Percentiles rank a stretch among this genome's conserved stretches.
These are phyloP conservation scores for Thuja plicata DNA, from an alignment of 83 land plant genomes.

Conservation along the genomic window DNA sequence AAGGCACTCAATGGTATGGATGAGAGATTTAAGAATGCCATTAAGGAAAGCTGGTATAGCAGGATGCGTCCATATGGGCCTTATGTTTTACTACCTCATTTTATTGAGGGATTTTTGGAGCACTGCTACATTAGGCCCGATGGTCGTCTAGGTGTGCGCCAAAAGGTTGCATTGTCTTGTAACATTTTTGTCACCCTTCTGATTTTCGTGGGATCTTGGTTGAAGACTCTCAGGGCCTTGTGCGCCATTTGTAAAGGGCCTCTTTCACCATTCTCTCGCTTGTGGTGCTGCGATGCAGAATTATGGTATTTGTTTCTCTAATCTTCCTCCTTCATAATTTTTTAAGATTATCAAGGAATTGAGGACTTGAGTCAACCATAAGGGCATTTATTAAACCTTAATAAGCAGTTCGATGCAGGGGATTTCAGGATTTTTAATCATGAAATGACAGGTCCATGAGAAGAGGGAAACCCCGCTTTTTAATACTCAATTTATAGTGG, in stretches of 20 bases:
- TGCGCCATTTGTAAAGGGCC: neutral
- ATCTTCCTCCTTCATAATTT: neutral
- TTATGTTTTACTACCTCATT: neutral
- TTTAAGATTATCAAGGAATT: neutral
- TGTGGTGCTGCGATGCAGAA: slow-evolving; percentile 10
- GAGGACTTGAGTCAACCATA: neutral
- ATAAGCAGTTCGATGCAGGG: no score
- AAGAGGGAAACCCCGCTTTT: no score
- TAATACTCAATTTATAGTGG: no score
- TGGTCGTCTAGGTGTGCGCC: neutral
- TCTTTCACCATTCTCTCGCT: slow-evolving; percentile 5
- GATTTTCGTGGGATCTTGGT: neutral
- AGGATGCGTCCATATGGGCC: slow-evolving; percentile 7
- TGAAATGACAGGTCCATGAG: no score
- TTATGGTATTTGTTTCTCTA: slow-evolving; percentile 6
- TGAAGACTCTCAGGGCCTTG: neutral
- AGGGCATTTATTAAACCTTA: no score
- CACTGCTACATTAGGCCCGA: neutral
- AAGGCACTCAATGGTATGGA: neutral
- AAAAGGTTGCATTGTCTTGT: neutral
- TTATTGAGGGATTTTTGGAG: neutral
- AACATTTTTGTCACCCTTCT: neutral
- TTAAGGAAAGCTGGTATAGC: no score
- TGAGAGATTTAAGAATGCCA: neutral
- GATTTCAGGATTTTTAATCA: no score